phyloP scores from a whole-genome alignment of 257 asterid species.

The Sherardia arvensis region DNA sequence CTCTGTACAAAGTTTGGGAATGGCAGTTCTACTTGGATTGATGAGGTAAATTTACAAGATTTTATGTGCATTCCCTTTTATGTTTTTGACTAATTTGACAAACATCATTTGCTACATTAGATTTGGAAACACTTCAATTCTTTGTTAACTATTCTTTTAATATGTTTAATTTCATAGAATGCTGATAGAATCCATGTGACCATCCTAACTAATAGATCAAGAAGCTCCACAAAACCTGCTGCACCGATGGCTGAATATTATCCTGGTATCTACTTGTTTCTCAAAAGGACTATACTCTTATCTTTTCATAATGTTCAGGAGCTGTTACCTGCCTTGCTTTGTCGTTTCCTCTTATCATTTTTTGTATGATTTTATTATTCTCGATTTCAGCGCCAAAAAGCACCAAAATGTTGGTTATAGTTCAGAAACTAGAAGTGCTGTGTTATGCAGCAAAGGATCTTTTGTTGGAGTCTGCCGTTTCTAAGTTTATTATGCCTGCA shows the following conservation, averaged over 20 bases:
- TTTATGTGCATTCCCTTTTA: conserved; percentile 2
- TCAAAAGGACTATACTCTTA: not conserved
- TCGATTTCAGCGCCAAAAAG: conserved; percentile 52
- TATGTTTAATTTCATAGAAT: conserved; percentile 40
- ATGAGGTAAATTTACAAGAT: conserved; percentile 51
- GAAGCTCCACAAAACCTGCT: conserved; percentile 44
- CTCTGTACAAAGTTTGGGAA: conserved; percentile 37
- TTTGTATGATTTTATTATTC: conserved; percentile 10
- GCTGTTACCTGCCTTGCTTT: not conserved
- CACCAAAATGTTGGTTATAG: conserved; percentile 56
- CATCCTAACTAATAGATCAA: conserved; percentile 67
- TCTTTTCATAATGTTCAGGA: not conserved
- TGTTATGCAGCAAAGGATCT: conserved; percentile 67
- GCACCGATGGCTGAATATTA: conserved; percentile 73
- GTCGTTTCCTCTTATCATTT: not conserved
- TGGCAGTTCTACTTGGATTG: conserved; percentile 39
- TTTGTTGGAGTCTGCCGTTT: conserved; percentile 39
- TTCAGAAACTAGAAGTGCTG: conserved; percentile 67
- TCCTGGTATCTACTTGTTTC: conserved; percentile 51
- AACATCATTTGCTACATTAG: not conserved
- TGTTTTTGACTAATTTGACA: not conserved
- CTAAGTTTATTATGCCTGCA: conserved; percentile 76
- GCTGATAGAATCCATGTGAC: conserved; percentile 74
- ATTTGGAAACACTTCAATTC: conserved; percentile 9
- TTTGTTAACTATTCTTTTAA: conserved; percentile 21